Base-by-base conservation (phyloP, 805 yeast genomes). In the Ogataea minuta region DNA sequence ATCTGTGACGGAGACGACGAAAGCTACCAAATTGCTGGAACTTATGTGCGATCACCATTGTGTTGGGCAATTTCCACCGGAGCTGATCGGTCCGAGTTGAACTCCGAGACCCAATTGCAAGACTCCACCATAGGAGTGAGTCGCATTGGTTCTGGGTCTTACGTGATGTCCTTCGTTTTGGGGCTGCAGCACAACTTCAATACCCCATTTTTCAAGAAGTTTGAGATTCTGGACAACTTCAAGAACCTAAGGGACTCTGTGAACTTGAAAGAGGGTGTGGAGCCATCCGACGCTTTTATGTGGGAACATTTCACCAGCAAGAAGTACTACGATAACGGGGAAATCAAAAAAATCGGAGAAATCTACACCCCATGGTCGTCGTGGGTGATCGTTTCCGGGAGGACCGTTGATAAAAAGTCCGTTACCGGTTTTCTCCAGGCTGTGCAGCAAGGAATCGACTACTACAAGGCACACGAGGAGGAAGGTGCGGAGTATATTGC, bases 351-450 rank as follows among this genome's bases (percentile, higher is more conserved):
- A 50, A 79, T 89, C 44, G 97, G 95, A 11, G 86, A 84, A 49
- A 88, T 89, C 41, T 85, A 84, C 63, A 89, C 97, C 0, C 97
- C 97, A 13, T 89, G 97, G 97, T 91, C 96, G 9, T 84, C 95
- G 2, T 89, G 96, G 96, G 90, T 87, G 11, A 71, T 88, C 34
- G 77, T 79, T 14, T 78, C 78, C 4, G 62, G 71, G 37, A 54
- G 64, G 11, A 66, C 64, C n/a, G 49, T 72, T 4, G 60, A 57
- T 6, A 49, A 51, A 2, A 56, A 45, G 6, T 52, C 4, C 6
- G 49, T 72, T 28, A 39, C 43, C 3, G 51, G 50, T 2, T 81
- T 88, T 44, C 47, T 79, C 34, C 51, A 57, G 2, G 81, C 80
- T 1, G 65, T 88, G 26, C 74, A 79, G 54, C 62, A 73, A 41